Percentiles rank a stretch among this genome's conserved stretches.
Conservation (phyloP, 225 moss, liverwort and hornwort species). For the Pleurozium schreberi region DNA sequence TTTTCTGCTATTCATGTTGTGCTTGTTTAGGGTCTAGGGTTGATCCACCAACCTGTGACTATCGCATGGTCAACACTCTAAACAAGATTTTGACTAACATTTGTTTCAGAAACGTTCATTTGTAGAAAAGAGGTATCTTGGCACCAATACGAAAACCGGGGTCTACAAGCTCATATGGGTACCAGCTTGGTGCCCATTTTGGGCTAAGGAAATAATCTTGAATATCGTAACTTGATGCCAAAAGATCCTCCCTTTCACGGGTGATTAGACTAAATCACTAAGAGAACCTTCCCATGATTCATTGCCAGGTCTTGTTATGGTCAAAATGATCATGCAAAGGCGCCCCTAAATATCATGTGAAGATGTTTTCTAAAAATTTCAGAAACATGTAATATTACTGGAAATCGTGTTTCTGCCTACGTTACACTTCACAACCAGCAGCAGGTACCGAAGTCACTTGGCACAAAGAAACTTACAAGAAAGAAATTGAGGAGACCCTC, state of each 20-base stretch:
- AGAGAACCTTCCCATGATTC: background rate
- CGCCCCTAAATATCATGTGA: background rate
- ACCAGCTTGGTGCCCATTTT: background rate
- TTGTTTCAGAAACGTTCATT: background rate
- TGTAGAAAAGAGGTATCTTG: background rate
- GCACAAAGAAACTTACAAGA: constrained; percentile 22
- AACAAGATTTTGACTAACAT: no score
- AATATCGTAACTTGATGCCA: background rate
- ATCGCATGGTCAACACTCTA: background rate
- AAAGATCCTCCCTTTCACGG: no score
- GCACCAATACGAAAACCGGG: background rate
- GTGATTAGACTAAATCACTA: background rate
- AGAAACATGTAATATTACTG: background rate
- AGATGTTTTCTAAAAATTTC: background rate
- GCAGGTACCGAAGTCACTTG: background rate
- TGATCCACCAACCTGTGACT: background rate
- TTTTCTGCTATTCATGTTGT: background rate
- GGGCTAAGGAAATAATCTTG: background rate
- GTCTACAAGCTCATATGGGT: background rate
- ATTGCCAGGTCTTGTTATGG: background rate
- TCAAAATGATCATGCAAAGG: background rate
- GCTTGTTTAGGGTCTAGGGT: no score
- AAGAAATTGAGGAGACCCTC: constrained; percentile 61
- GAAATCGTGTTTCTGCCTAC: background rate
- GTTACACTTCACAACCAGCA: background rate